phyloP scores from a whole-genome alignment of 2,329 filamentous ascomycete species.

The Diplodia mutila region DNA sequence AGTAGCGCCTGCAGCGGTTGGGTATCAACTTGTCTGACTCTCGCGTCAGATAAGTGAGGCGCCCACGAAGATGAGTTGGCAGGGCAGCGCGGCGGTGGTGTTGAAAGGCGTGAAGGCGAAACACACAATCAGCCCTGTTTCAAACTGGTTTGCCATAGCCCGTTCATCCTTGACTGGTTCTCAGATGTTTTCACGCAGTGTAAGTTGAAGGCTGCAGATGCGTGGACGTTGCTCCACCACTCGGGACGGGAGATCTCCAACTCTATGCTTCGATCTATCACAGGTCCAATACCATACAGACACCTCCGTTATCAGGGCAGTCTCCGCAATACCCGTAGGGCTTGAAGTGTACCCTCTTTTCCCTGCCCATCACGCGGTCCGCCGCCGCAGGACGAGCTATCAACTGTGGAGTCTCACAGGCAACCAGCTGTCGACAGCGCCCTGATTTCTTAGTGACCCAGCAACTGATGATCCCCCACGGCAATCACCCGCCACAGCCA shows the following conservation, averaged over 20 bases:
- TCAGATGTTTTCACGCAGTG: not conserved
- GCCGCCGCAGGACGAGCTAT: constrained; percentile 2
- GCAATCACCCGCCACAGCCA: constrained; percentile 13
- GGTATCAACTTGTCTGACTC: not conserved
- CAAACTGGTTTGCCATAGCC: not conserved
- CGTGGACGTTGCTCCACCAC: constrained; percentile 4
- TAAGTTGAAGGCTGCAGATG: not conserved
- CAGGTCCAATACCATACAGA: constrained; percentile 6
- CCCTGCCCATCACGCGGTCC: not conserved
- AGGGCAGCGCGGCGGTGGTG: not conserved
- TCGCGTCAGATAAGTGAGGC: constrained; percentile 22
- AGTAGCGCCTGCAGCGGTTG: constrained; percentile 2
- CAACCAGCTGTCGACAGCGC: constrained; percentile 4
- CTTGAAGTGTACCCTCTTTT: not conserved
- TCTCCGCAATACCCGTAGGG: constrained; percentile 1
- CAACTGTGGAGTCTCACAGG: not conserved
- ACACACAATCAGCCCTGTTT: constrained; percentile 6
- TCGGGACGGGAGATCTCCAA: constrained; percentile 14
- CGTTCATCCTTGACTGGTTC: constrained; percentile 9
- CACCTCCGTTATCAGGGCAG: not conserved
- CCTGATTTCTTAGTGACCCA: constrained; percentile 2
- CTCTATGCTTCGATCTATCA: constrained; percentile 20
- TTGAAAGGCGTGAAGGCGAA: constrained; percentile 1
- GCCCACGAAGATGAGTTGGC: constrained; percentile 6
- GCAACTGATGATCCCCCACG: constrained; percentile 21